phyloP scores from a whole-genome alignment of 495 filamentous ascomycete species.

The Articulospora tetracladia region DNA sequence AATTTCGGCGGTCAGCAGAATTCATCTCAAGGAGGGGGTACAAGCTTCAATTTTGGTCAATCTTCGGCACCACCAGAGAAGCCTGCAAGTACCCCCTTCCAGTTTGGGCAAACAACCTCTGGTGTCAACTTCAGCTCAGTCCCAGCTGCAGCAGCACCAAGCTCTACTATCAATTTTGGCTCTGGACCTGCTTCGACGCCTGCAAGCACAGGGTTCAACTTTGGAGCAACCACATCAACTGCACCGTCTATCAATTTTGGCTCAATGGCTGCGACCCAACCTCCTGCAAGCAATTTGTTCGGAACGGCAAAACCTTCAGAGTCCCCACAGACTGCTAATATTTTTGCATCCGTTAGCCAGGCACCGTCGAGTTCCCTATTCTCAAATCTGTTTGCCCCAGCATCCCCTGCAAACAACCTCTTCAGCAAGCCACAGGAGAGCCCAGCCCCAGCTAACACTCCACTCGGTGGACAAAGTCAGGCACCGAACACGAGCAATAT shows the following conservation, averaged over 20 bases:
- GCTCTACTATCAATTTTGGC: not conserved
- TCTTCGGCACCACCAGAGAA: not conserved
- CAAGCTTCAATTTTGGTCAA: not conserved
- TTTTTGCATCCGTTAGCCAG: not conserved
- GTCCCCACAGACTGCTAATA: not conserved
- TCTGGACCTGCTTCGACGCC: not conserved
- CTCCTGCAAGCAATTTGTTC: slow-evolving; percentile 11
- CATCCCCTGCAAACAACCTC: slow-evolving; percentile 11
- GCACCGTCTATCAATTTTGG: slow-evolving; percentile 6
- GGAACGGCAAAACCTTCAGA: not conserved
- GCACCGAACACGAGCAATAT: slow-evolving; percentile 5
- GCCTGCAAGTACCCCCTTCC: slow-evolving; percentile 5
- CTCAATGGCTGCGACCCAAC: not conserved
- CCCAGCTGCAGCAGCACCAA: slow-evolving; percentile 1
- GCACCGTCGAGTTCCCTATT: not conserved
- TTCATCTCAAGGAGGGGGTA: not conserved
- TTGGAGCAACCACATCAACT: slow-evolving; percentile 1
- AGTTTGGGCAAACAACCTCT: slow-evolving; percentile 1
- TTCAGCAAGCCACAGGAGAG: slow-evolving; percentile 19
- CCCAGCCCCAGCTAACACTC: slow-evolving; percentile 3
- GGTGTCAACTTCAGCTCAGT: not conserved
- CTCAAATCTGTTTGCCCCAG: not conserved
- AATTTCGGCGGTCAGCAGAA: not conserved
- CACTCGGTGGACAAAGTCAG: slow-evolving; percentile 5
- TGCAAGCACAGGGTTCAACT: slow-evolving; percentile 8